Percentiles rank a stretch among this genome's conserved stretches.
These are phyloP conservation scores for Zygoascus ofunaensis DNA, from an alignment of 805 yeast species.

Conservation along the genomic window DNA sequence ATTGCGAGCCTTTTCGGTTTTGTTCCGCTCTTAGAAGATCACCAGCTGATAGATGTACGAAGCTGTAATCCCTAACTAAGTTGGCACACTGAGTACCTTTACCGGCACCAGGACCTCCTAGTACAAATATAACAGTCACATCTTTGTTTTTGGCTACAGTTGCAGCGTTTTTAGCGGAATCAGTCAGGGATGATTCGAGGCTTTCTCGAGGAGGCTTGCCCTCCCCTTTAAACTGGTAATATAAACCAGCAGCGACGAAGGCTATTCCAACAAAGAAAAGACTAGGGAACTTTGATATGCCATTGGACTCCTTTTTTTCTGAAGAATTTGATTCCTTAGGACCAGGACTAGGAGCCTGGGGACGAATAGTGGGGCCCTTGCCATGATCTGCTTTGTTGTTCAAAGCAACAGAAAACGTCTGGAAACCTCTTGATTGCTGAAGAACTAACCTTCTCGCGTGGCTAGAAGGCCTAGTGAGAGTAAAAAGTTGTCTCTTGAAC, in stretches of 20 bases:
- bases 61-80: slow-evolving; percentile 69
- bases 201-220: neutral
- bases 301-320: too few relatives aligned
- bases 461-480: too few relatives aligned
- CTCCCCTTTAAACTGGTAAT: neutral
- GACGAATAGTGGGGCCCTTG: too few relatives aligned
- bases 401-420: too few relatives aligned
- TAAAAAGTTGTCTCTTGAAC: too few relatives aligned
- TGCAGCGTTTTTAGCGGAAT: neutral
- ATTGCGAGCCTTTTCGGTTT: slow-evolving; percentile 66
- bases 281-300: neutral
- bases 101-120: slow-evolving; percentile 98
- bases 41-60: slow-evolving; percentile 92
- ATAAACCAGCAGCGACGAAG: neutral
- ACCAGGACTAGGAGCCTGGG: too few relatives aligned
- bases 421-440: too few relatives aligned
- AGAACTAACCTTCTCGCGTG: too few relatives aligned
- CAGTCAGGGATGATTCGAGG: neutral
- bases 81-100: slow-evolving; percentile 94
- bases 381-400: too few relatives aligned
- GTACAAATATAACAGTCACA: slow-evolving; percentile 74
- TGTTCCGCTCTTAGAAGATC: slow-evolving; percentile 92
- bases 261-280: neutral
- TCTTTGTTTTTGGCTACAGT: slow-evolving; percentile 53
- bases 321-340: too few relatives aligned